phyloP scores from a whole-genome alignment of 768 basidiomycete genomes.

The Trametes cingulata region DNA sequence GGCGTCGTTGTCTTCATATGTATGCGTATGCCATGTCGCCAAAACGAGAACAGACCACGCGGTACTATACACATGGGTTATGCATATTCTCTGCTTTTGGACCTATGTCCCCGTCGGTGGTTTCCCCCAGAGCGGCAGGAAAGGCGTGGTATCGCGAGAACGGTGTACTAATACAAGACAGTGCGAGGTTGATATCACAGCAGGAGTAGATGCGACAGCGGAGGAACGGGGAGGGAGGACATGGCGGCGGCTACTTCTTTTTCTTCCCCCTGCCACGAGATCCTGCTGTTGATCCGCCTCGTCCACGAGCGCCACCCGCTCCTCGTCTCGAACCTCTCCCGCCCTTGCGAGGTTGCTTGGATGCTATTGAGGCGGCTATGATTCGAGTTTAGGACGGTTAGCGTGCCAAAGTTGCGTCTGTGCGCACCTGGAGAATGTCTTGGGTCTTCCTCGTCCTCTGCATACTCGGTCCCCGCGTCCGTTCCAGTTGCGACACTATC shows the following conservation, averaged over 20 bases:
- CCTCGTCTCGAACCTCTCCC: constrained; percentile 32
- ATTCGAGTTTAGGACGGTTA: not conserved
- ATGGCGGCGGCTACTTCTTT: constrained; percentile 44
- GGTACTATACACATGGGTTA: constrained; percentile 23
- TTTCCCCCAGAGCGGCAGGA: not conserved
- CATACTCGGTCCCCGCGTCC: constrained; percentile 66
- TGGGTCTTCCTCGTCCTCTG: constrained; percentile 67
- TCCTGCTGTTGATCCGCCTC: constrained; percentile 32
- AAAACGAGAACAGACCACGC: constrained; percentile 25
- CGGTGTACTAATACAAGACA: constrained; percentile 13
- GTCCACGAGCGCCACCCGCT: constrained; percentile 33
- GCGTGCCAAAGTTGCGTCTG: not conserved
- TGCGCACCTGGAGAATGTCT: constrained; percentile 60
- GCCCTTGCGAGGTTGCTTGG: constrained; percentile 30
- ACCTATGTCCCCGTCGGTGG: not conserved
- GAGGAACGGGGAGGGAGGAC: not conserved
- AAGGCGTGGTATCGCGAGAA: not conserved
- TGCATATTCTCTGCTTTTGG: constrained; percentile 15
- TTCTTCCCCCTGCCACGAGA: constrained; percentile 47
- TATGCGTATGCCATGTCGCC: constrained; percentile 33
- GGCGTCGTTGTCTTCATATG: constrained; percentile 30
- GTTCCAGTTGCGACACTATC: constrained; percentile 73
- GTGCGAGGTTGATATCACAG: constrained; percentile 5
- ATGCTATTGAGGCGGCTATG: constrained; percentile 20
- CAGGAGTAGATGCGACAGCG: not conserved